phyloP scores from a whole-genome alignment of 306 rosid species.

The Lathyrus aphaca region DNA sequence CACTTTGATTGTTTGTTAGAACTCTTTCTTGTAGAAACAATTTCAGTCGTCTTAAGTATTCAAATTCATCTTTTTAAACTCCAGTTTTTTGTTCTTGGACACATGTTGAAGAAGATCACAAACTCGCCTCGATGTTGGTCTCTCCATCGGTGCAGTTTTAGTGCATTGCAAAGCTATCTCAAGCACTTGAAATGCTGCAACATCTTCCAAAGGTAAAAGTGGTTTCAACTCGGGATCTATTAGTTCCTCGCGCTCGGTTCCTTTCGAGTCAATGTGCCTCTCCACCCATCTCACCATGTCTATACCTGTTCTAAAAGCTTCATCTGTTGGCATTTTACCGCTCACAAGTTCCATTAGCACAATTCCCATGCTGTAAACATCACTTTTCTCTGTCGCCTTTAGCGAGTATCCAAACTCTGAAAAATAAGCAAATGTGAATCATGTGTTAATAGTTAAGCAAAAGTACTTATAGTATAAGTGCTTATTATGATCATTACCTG shows the following conservation, averaged over 20 bases:
- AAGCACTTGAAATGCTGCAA: conserved; percentile 80
- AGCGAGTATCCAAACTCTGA: conserved; percentile 81
- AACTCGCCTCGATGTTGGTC: conserved; percentile 76
- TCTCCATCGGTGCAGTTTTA: conserved; percentile 67
- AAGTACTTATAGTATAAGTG: too few relatives aligned
- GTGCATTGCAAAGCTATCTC: conserved; percentile 88
- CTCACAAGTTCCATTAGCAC: conserved; percentile 88
- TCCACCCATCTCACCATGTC: conserved; percentile 97
- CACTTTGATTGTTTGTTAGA: neutral
- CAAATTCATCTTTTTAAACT: conserved; percentile 53
- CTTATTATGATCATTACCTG: conserved; percentile 54
- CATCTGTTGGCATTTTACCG: conserved; percentile 82
- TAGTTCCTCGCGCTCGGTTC: conserved; percentile 48
- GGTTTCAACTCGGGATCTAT: conserved; percentile 67
- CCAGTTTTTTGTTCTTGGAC: conserved; percentile 48
- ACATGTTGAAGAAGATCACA: conserved; percentile 71
- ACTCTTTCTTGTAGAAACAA: neutral
- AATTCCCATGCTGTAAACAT: conserved; percentile 91
- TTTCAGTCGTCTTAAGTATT: conserved; percentile 25
- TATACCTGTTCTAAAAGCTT: conserved; percentile 61
- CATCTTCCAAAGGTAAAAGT: conserved; percentile 58
- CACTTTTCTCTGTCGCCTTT: conserved; percentile 86
- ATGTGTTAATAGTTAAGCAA: neutral
- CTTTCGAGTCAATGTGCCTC: conserved; percentile 52
- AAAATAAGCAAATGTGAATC: conserved; percentile 20